Conservation (phyloP, 495 filamentous ascomycete genomes). For the Penicillium malachiteum region DNA sequence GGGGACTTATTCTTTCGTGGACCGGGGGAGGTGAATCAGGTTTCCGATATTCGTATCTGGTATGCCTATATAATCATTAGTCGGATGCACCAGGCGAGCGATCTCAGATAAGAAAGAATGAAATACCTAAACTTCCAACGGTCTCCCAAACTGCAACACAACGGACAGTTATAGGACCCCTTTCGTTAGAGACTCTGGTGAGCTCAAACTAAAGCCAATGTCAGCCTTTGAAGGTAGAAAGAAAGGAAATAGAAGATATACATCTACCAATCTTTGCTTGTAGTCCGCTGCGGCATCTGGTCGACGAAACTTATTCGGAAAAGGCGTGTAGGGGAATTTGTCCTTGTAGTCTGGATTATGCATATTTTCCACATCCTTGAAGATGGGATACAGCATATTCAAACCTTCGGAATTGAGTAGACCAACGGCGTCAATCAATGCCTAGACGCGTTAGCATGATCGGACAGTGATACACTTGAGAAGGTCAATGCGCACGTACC, state of each 20-base stretch:
- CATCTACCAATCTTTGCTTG: conserved; percentile 28
- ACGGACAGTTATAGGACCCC: conserved; percentile 45
- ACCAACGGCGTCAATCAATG: conserved; percentile 60
- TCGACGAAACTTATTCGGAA: conserved; percentile 55
- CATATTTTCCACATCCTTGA: conserved; percentile 60
- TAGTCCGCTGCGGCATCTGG: conserved; percentile 27
- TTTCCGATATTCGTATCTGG: conserved; percentile 39
- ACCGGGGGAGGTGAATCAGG: conserved; percentile 39
- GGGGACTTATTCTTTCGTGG: conserved; percentile 46
- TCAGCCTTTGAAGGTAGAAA: not conserved
- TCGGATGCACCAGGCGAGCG: not conserved
- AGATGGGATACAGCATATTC: conserved; percentile 63
- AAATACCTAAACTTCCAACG: conserved; percentile 48
- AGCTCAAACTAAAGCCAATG: conserved; percentile 26
- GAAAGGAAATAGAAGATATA: not conserved
- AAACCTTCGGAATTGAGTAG: conserved; percentile 64
- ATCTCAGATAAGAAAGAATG: not conserved
- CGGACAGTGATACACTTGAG: not conserved
- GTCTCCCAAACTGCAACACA: conserved; percentile 62
- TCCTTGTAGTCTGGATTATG: conserved; percentile 51
- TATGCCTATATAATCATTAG: conserved; percentile 30
- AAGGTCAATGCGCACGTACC: not conserved
- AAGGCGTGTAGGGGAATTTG: conserved; percentile 56
- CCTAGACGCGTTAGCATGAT: conserved; percentile 22
- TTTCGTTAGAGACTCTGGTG: conserved; percentile 35